Evolutionary conservation across 1,284 basidiomycete genomes (phyloP).

Genomic region (Trichosporon coremiiforme): DNA sequence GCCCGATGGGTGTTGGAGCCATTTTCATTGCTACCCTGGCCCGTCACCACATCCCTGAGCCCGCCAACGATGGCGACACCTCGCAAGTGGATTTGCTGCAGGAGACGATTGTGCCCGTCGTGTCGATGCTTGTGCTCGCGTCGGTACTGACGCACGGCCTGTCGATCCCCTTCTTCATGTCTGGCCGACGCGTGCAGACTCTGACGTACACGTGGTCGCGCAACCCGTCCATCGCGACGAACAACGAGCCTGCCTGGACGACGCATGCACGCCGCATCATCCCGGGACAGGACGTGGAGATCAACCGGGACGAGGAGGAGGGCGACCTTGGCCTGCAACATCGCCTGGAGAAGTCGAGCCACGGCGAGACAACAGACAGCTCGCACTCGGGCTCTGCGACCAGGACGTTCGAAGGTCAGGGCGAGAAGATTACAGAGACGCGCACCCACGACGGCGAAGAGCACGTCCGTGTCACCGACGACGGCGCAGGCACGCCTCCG

Average conservation of each 20-base stretch:
- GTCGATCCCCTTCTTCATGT: slow-evolving; percentile 88
- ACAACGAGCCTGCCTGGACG: slow-evolving; percentile 69
- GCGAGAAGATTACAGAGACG: neutral
- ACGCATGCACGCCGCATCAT: slow-evolving; percentile 70
- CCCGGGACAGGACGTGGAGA: slow-evolving; percentile 69
- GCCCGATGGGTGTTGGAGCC: slow-evolving; percentile 80
- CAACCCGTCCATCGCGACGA: slow-evolving; percentile 62
- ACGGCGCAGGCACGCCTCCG: slow-evolving; percentile 44
- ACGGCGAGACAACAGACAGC: slow-evolving; percentile 49
- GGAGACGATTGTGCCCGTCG: slow-evolving; percentile 80
- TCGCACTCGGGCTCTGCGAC: slow-evolving; percentile 32
- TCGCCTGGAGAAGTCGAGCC: slow-evolving; percentile 27
- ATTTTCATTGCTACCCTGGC: slow-evolving; percentile 91
- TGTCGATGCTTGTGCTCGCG: slow-evolving; percentile 85
- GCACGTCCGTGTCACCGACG: slow-evolving; percentile 28
- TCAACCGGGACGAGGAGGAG: slow-evolving; percentile 70
- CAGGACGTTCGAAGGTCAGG: slow-evolving; percentile 16
- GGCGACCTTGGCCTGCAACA: slow-evolving; percentile 45
- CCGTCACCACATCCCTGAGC: slow-evolving; percentile 66
- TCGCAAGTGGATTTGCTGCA: slow-evolving; percentile 69
- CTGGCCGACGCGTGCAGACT: slow-evolving; percentile 80
- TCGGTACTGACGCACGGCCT: slow-evolving; percentile 88
- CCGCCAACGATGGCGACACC: slow-evolving; percentile 57
- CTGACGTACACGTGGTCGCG: slow-evolving; percentile 84
- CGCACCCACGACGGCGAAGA: slow-evolving; percentile 17